Base-by-base conservation (phyloP, 1,284 basidiomycete genomes). In the Marasmius oreades region DNA sequence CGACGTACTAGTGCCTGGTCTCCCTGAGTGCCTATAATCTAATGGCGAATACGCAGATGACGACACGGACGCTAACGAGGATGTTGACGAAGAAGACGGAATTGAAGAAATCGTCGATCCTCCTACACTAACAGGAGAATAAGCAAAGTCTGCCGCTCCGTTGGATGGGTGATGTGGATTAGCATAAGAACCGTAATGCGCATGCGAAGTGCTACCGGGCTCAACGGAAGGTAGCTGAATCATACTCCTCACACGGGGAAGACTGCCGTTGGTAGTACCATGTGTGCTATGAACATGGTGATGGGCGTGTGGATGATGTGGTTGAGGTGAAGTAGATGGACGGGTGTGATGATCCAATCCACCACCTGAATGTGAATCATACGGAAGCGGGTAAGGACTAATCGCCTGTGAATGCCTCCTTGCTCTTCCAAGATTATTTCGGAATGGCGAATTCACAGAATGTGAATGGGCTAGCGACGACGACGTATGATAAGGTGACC, bases 231-330 rank as follows among this genome's bases (percentile, higher is more conserved):
- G 82, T 47, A 90, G 75, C 65, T 88, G 85, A 48, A 88, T 86
- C 88, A 91, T 89, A 72, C 86, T 90, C 61, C 88, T 78, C 54
- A 86, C 85, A 54, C 88, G 81, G 60, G 85, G 84, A 59, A 90
- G 78, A 24, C 70, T 74, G 31, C 69, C 70, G 5, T 8, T n/a
- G 24, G 50, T 45, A 20, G 52, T 22, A 33, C 24, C 34, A 23
- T 34, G 20, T 12, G 46, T 48, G 12, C 45, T 33, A 24, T 52
- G 37, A 24, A 34, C 23, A 34, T 57, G 56, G 16, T 52, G 44
- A 31, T 31, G 28, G 28, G 5, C 10, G 16, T 52, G 44, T 16
- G 43, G 28, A 28, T 59, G 48, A 42, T 61, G 50, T 24, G 85
- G 85, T 62, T 87, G 85, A 16, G 88, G 87, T 7, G 85, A 87